Evolutionary conservation across 371 early-diverging fungal species (phyloP), one percentile per base, ranked within the genome.

Genomic region (Circinella minor): DNA sequence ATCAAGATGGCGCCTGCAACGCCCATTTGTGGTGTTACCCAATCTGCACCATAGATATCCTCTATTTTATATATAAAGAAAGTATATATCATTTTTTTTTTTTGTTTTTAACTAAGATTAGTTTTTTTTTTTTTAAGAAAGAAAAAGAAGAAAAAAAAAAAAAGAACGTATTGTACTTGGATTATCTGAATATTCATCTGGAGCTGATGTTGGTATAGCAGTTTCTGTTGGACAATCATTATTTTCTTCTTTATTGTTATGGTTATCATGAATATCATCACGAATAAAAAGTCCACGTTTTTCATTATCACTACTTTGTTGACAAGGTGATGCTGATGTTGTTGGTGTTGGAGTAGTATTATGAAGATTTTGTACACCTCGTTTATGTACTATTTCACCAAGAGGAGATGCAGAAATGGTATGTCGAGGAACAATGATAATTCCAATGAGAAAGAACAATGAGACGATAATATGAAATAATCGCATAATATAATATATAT

Each of bases 1-100:
- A 82, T 76, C 37, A 82, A 57, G 3, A 82, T 60, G 10, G 75
- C 78, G 27, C 78, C 82, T 1, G 72, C 57, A 15, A 75, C 63
- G 36, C 74, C 77, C 71, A 76, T 74, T 59, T 72, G 68, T 18
- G 78, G 66, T 8, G 78, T 74, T 6, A 79, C 73, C 36, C 65
- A 18, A 14, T 34, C 20, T 47, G 27, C 68, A n/a, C 68, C 70
- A 39, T 72, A 72, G 20, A 72, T 68, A 43, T 27, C 64, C 60
- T 63, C 63, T 69, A 18, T 39, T 61, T 37, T 15, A 46, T 64
- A 15, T 65, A 27, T 65, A 10, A 65, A 39, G 39, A 39, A 39
- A 6, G 39, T 43, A 43, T 43, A 43, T 1, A 43, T 43, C 43
- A 43, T 11, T 43, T 43, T 43, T 11, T 1, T 9, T 43, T 39